phyloP scores from a whole-genome alignment of 495 filamentous ascomycete species.

The Staphylotrichum longicolle region DNA sequence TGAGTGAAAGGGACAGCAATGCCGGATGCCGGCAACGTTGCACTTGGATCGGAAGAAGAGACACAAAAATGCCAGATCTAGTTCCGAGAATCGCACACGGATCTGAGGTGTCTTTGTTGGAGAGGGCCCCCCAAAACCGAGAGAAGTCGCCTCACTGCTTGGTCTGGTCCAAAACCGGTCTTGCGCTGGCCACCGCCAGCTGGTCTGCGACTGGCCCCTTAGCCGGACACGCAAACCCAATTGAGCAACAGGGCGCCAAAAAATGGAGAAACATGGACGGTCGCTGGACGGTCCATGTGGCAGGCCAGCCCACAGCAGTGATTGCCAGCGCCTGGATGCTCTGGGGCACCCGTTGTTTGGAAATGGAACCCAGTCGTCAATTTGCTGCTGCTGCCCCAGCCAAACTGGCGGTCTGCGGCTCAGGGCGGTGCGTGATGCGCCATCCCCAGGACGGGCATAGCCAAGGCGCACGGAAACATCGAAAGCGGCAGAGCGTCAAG shows the following conservation, averaged over 20 bases:
- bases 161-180: neutral
- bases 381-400: neutral
- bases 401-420: constrained; percentile 15
- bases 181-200: constrained; percentile 6
- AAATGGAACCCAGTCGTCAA: too few relatives aligned
- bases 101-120: neutral
- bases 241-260: constrained; percentile 3
- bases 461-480: constrained; percentile 8
- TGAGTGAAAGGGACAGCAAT: neutral
- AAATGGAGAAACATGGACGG: constrained; percentile 5
- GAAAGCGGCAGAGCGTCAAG: neutral
- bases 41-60: neutral
- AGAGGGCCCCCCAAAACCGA: neutral
- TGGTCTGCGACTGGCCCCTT: neutral
- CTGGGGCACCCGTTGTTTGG: neutral
- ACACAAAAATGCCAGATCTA: neutral
- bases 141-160: constrained; percentile 9
- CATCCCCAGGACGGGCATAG: neutral
- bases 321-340: neutral
- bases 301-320: neutral
- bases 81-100: neutral
- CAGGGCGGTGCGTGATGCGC: neutral
- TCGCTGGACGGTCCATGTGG: constrained; percentile 12
- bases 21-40: constrained; percentile 6
- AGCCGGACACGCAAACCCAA: neutral